These are phyloP conservation scores for Megacollybia marginata DNA, from an alignment of 768 basidiomycete species.

Conservation along the genomic window DNA sequence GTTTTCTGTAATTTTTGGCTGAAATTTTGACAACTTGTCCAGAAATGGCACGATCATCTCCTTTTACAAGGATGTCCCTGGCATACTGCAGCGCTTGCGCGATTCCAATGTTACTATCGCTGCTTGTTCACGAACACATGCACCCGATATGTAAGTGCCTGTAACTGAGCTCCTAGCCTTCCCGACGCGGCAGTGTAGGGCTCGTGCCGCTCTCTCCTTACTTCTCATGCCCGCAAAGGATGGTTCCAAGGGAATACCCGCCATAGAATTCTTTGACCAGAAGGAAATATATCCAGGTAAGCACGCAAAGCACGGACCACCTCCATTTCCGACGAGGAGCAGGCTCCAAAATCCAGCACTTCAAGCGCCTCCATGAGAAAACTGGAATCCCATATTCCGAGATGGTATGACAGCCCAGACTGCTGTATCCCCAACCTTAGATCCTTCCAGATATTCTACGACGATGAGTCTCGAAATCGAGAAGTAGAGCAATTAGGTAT, in stretches of 20 bases:
- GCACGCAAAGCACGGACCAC: background rate
- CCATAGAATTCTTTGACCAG: constrained; percentile 60
- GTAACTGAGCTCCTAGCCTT: background rate
- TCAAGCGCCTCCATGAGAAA: constrained; percentile 61
- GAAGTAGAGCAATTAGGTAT: constrained; percentile 57
- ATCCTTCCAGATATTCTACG: constrained; percentile 51
- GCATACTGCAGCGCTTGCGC: constrained; percentile 56
- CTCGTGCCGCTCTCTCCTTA: constrained; percentile 64
- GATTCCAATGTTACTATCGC: constrained; percentile 48
- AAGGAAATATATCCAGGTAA: constrained; percentile 68
- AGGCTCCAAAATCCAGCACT: constrained; percentile 81
- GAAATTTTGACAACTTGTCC: background rate
- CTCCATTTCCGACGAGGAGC: background rate
- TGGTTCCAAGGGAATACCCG: constrained; percentile 30
- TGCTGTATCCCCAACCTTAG: background rate
- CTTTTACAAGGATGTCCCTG: constrained; percentile 74
- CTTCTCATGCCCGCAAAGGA: constrained; percentile 41
- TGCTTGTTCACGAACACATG: constrained; percentile 67
- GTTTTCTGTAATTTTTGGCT: background rate
- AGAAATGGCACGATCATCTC: constrained; percentile 50
- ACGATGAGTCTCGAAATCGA: constrained; percentile 58
- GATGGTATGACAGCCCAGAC: constrained; percentile 44
- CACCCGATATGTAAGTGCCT: constrained; percentile 55
- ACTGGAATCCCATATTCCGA: constrained; percentile 75
- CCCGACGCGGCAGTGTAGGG: constrained; percentile 34